Evolutionary conservation across 2,329 filamentous ascomycete genomes (phyloP).

Genomic region (Penicillium sp.): DNA sequence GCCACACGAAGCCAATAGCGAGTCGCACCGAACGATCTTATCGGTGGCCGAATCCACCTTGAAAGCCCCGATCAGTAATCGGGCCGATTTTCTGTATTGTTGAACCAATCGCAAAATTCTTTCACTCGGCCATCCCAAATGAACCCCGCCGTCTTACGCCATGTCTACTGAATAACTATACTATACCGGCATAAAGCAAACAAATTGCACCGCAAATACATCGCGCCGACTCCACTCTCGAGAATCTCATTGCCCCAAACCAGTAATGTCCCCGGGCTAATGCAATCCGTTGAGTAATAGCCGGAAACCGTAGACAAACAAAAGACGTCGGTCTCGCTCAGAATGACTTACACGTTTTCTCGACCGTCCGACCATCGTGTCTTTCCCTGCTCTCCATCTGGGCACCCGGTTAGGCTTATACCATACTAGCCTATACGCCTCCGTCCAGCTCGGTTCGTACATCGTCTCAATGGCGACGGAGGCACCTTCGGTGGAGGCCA

Average conservation of each 20-base stretch:
- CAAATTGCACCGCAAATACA: background rate
- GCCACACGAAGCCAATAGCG: background rate
- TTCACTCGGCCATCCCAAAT: background rate
- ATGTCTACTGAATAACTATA: background rate
- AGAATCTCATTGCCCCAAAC: conserved; percentile 8
- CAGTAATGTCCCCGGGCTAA: conserved; percentile 10
- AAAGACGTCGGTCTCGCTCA: conserved; percentile 1
- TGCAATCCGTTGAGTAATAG: conserved; percentile 7
- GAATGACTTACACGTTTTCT: background rate
- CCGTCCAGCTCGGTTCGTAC: no score
- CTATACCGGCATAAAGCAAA: no score
- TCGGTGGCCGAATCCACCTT: background rate
- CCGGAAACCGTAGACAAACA: background rate
- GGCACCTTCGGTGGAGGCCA: conserved; percentile 5
- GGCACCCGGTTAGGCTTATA: background rate
- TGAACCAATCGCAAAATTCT: background rate
- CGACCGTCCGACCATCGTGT: background rate
- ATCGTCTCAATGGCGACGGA: conserved; percentile 11
- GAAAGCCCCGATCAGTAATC: background rate
- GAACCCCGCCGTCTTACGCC: background rate
- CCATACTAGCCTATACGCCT: background rate
- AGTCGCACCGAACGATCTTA: background rate
- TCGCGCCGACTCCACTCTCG: conserved; percentile 1
- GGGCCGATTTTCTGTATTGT: background rate
- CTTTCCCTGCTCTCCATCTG: background rate